phyloP scores from a whole-genome alignment of 2,329 filamentous ascomycete species.

The Thielaviopsis ethacetica region DNA sequence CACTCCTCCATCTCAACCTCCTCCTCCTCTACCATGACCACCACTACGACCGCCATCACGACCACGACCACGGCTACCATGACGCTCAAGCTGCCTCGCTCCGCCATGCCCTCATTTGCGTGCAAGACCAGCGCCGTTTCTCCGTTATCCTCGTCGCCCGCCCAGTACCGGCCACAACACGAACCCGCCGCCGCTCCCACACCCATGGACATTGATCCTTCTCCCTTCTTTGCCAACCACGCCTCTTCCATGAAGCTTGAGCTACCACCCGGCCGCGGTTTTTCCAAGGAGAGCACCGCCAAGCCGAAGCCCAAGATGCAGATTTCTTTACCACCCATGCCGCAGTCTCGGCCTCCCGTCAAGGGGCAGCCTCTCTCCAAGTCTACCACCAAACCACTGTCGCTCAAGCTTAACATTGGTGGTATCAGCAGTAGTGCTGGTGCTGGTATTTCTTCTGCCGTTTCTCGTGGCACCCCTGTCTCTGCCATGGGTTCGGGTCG shows the following conservation, averaged over 20 bases:
- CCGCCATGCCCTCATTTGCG: slow-evolving; percentile 1
- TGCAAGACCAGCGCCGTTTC: neutral
- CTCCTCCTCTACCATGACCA: neutral
- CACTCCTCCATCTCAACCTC: neutral
- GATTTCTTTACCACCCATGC: too few species aligned
- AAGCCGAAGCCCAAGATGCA: neutral
- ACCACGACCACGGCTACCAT: neutral
- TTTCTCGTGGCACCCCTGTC: neutral
- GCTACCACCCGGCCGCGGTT: neutral
- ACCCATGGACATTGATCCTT: slow-evolving; percentile 26
- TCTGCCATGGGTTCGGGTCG: slow-evolving; percentile 1
- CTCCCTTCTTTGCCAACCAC: slow-evolving; percentile 15
- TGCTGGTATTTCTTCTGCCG: neutral
- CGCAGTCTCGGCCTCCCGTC: too few species aligned
- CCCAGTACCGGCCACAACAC: slow-evolving; percentile 11
- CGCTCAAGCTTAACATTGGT: slow-evolving; percentile 29
- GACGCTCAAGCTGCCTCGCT: neutral
- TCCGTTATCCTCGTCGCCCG: neutral
- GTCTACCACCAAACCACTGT: slow-evolving; percentile 19
- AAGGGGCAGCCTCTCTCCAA: neutral
- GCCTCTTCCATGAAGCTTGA: slow-evolving; percentile 26
- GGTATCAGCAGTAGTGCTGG: slow-evolving; percentile 12
- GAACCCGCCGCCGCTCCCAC: slow-evolving; percentile 9
- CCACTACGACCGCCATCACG: neutral
- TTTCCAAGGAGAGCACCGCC: neutral